Base-by-base conservation (phyloP, 2,329 filamentous ascomycete genomes). In the Canariomyces notabilis region DNA sequence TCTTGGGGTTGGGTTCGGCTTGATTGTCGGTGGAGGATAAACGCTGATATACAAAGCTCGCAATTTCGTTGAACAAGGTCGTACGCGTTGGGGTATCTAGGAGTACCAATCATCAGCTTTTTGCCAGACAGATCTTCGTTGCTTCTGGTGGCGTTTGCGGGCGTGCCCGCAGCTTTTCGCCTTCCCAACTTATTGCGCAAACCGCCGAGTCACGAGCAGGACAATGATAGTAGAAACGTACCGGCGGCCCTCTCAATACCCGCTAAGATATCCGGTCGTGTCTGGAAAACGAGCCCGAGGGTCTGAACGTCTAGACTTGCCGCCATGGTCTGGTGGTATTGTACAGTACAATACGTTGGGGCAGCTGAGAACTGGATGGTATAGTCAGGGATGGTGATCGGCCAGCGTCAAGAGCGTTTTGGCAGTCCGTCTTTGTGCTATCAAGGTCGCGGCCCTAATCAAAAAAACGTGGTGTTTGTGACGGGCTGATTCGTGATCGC, bases 61-160 rank as follows among this genome's bases (percentile, higher is more conserved):
- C 69, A 44, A 81, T 80, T 38, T 73, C 66, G 63, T 81, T 81
- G 63, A 82, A 82, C 7, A 82, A 67, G 16, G 66, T 58, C 20
- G 77, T 62, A 26, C 71, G 68, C 6, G 64, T 64, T 0, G 76
- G 73, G 1, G 75, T 71, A 57, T 80, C 76, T 79, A 54, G 5
- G 33, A 3, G 16, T 34, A 26, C 23, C n/a, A 31, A 29, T 31
- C 33, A 15, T 33, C 22, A 15, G 29, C 36, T 19, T 16, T 41
- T 45, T 37, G 49, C 36, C 36, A 37, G 23, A 23, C 12, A 21
- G 19, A 23, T 4, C 7, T 11, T 36, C n/a, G 8, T 23, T 34
- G 12, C 5, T 22, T 12, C 23, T 8, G 32, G 16, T 5, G 6
- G 29, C 18, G 16, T 42, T 29, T n/a, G 26, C 26, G 26, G n/a